These are phyloP conservation scores for Carex scoparia DNA, from an alignment of 176 grass and related monocot species.

Conservation along the genomic window DNA sequence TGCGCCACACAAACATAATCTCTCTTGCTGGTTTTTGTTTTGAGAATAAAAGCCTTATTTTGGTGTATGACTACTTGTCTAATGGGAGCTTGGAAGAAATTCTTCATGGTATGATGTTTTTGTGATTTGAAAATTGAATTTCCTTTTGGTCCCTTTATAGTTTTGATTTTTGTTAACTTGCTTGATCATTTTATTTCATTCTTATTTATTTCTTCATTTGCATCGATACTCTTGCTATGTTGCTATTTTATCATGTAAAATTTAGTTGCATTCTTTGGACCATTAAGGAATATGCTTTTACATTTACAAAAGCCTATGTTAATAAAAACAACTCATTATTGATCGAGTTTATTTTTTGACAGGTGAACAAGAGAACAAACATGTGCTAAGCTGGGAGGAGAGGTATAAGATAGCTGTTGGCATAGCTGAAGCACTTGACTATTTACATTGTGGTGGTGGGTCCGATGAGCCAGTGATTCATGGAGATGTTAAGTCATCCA, in stretches of 20 bases:
- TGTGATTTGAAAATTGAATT: background rate
- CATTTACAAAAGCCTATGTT: background rate
- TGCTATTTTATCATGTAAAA: background rate
- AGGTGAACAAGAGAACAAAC: conserved; percentile 46
- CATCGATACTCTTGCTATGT: background rate
- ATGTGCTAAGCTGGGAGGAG: conserved; percentile 57
- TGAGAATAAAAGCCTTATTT: conserved; percentile 73
- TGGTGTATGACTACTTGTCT: conserved; percentile 80
- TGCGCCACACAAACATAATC: conserved; percentile 76
- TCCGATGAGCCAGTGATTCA: conserved; percentile 65
- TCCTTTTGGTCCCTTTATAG: background rate
- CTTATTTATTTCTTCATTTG: background rate
- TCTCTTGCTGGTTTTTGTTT: conserved; percentile 74
- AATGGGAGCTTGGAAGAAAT: conserved; percentile 82
- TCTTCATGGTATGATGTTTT: conserved; percentile 52
- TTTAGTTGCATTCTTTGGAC: background rate
- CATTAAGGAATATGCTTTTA: background rate
- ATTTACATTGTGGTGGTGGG: conserved; percentile 56
- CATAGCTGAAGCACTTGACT: conserved; percentile 74
- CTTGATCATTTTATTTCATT: background rate
- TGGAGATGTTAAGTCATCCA: conserved; percentile 94
- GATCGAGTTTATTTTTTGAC: conserved; percentile 15
- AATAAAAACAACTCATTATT: background rate
- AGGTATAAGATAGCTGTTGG: conserved; percentile 70
- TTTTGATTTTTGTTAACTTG: background rate